Evolutionary conservation across 2,329 filamentous ascomycete genomes (phyloP), one percentile per base, ranked within the genome.

Genomic region (Arthroderma uncinatum): DNA sequence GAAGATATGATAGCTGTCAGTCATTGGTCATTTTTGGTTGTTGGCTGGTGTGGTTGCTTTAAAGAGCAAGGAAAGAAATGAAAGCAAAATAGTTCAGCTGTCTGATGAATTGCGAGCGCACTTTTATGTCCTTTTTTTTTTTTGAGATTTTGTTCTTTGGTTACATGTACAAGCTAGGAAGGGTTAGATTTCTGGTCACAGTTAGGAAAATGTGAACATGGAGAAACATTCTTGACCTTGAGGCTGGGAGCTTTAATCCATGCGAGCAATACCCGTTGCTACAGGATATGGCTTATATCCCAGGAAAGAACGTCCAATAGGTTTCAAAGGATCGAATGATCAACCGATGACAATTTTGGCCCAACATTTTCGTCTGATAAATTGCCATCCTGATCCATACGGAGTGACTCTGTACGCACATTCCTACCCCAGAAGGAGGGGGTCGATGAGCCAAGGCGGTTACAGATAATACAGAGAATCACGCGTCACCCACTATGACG

Each of bases 1-100:
- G 14, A 98, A 98, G 82, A 90, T 80, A 55, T 82, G 62, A 61
- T 40, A 33, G 47, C n/a, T 12, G 25, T 25, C 25, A 47, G 16
- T 12, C 21, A 14, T 23, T 10, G 9, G 14, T 14, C 47, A 8
- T 33, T 14, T 25, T 50, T 50, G 23, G 19, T 33, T 50, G 6
- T 33, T 50, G 25, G 23, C 16, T 25, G 33, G 34, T 40, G 25
- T 54, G 19, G 21, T 50, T 23, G n/a, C 12, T n/a, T 53, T 36
- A 34, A 36, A 53, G 30, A 53, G 21, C 19, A 4, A 47, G 4
- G 42, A 47, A 5, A 5, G 42, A 53, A 19, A 34, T 28, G 23
- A 54, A 23, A 37, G 23, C 30, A 33, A 25, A 33, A 3, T 19
- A 30, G 47, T 50, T 50, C 19, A 19, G 14, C n/a, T 33, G 14